Conservation (phyloP, 176 grass and related monocot genomes). For the Zizania latifolia region DNA sequence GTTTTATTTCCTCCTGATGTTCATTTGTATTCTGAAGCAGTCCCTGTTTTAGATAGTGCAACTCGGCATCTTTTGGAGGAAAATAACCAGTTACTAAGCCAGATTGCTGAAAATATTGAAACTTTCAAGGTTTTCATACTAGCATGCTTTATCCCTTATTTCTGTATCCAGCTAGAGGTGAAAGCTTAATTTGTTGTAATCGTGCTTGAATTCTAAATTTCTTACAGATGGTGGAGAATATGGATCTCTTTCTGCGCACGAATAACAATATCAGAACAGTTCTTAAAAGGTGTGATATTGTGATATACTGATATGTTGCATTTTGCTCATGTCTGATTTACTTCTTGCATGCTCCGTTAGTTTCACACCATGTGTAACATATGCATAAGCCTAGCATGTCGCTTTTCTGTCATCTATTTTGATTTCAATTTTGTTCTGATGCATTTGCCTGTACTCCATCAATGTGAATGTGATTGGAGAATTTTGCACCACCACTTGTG, state of each 20-base stretch:
- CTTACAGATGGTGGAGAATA: slow-evolving; percentile 44
- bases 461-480: not conserved
- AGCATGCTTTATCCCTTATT: slow-evolving; percentile 4
- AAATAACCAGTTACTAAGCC: slow-evolving; percentile 54
- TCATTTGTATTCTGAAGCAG: slow-evolving; percentile 29
- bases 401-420: not conserved
- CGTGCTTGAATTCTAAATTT: slow-evolving; percentile 25
- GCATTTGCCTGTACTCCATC: not conserved
- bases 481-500: slow-evolving; percentile 13
- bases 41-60: slow-evolving; percentile 46
- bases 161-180: not conserved
- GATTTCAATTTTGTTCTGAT: slow-evolving; percentile 2
- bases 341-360: not conserved
- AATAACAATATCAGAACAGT: slow-evolving; percentile 66
- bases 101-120: slow-evolving; percentile 68
- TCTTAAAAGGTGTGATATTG: slow-evolving; percentile 54
- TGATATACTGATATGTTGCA: not conserved
- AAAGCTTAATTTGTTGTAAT: slow-evolving; percentile 26
- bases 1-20: slow-evolving; percentile 2
- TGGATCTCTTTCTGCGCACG: slow-evolving; percentile 45
- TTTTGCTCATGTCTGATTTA: slow-evolving; percentile 3
- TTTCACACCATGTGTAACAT: not conserved
- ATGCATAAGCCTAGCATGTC: not conserved
- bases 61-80: slow-evolving; percentile 58
- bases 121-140: slow-evolving; percentile 46